Evolutionary conservation across 176 grass and related monocot genomes (phyloP), one percentile per base, ranked within the genome.

Genomic region (Oryza officinalis): DNA sequence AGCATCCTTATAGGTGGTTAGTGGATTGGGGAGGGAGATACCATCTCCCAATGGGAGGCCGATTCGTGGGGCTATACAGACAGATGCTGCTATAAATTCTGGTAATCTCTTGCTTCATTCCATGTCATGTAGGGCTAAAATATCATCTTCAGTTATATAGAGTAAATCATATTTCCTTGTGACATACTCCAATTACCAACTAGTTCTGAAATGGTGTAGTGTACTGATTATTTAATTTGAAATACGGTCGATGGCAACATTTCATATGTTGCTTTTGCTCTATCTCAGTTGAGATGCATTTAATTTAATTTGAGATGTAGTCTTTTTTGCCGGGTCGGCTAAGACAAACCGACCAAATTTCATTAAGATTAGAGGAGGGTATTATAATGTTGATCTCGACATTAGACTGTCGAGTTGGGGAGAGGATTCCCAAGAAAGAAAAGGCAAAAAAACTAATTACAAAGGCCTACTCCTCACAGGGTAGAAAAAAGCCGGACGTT

Each of bases 61-160:
- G 1, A 94, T 97, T 69, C 79, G 72, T 84, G 92, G 92, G 54
- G 92, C 77, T 27, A 94, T 97, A 82, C 94, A 97, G 84, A 97
- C 89, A 83, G 94, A 97, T 84, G 87, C 94, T 90, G 91, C 94
- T 88, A 94, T 94, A 77, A 97, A 97, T 86, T 54, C 94, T 84
- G 94, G 94, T 97, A 93, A 82, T 69, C 1, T 40, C 0, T 69
- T 72, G 15, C 75, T 86, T 76, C 47, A 17, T 23, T 43, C 25
- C 25, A 66, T 92, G 82, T 44, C 12, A 68, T 74, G 45, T 47
- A 46, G 22, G 31, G 8, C 18, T 59, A 69, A 38, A 20, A 31
- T 78, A 61, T 6, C 13, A 67, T 59, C 73, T 71, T 30, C 25
- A 69, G 26, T n/a, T 64, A 27, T 63, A 27, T 35, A 41, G 33